Base-by-base conservation (phyloP, 495 filamentous ascomycete species). In the Annulohypoxylon maeteangense region DNA sequence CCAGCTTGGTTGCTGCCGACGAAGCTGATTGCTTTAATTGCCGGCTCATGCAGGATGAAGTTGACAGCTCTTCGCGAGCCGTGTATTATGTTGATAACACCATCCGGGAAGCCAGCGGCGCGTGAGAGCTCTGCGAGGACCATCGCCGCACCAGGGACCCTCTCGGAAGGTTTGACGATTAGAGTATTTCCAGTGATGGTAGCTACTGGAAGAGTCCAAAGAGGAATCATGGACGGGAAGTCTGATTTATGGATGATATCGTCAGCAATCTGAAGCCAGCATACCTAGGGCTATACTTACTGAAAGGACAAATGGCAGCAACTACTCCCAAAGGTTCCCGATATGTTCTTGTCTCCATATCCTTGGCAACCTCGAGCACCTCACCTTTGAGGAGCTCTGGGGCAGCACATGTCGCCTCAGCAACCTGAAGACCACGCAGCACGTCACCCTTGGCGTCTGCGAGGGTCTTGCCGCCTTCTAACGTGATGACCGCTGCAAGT, bases 211-310 rank as follows among this genome's bases (percentile, higher is more conserved):
- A 98, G 95, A 60, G 87, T 95, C 95, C 95, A 99, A 4, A 99
- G 85, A 16, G 95, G 95, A 80, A 99, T 99, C 95, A 99, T 99
- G 70, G 95, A 96, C 42, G 95, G 95, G 84, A 99, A 99, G 84
- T 99, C 40, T 44, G 3, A 36, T 36, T 36, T 10, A 11, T 11
- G 10, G 10, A 12, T 7, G 40, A 12, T 7, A 16, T 44, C 16
- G 12, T 44, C 7, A 44, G 40, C 16, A 44, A 4, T 1, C 16
- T 44, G 4, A 18, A 44, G n/a, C n/a, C 7, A 18, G 40, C 4
- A 20, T 4, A 44, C 18, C 7, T 16, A 7, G 12, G 16, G 6
- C 20, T 4, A 20, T 20, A 18, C 40, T 18, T 44, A 44, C 40
- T 99, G 80, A 99, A 99, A 18, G 95, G 95, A 83, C 96, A 99